These are phyloP conservation scores for Maudiozyma bulderi DNA, from an alignment of 805 yeast species.

Conservation along the genomic window DNA sequence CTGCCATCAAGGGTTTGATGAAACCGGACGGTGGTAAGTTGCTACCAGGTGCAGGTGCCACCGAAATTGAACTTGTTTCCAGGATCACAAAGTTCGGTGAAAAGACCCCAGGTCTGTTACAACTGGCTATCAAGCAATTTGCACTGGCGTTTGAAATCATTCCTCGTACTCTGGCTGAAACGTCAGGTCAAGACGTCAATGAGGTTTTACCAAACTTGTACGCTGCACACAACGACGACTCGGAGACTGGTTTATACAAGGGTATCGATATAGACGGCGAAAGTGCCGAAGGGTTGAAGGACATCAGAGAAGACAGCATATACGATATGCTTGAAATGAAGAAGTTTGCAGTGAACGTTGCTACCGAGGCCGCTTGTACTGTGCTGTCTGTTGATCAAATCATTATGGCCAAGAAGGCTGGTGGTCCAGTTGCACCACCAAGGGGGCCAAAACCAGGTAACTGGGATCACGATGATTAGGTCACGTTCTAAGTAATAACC, in stretches of 20 bases:
- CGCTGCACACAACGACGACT: conserved; percentile 59
- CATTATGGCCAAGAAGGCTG: conserved; percentile 97
- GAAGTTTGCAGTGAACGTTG: conserved; percentile 79
- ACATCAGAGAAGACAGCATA: conserved; percentile 59
- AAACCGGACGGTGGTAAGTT: conserved; percentile 68
- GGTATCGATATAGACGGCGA: conserved; percentile 81
- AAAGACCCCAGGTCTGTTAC: conserved; percentile 84
- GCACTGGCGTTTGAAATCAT: conserved; percentile 92
- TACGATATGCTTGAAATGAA: conserved; percentile 75
- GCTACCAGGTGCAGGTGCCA: conserved; percentile 94
- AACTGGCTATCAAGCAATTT: conserved; percentile 86
- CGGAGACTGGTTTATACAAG: conserved; percentile 22
- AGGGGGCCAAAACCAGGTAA: conserved; percentile 76
- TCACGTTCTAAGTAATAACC: background rate
- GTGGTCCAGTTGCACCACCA: conserved; percentile 87
- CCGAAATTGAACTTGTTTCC: conserved; percentile 79
- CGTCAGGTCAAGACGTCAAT: conserved; percentile 84
- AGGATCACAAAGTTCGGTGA: conserved; percentile 81
- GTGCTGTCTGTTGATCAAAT: conserved; percentile 77
- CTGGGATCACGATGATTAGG: conserved; percentile 86
- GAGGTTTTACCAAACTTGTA: conserved; percentile 84
- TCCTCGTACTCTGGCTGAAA: conserved; percentile 88
- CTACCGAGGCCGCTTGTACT: conserved; percentile 91
- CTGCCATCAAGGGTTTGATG: conserved; percentile 80
- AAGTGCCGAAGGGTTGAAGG: conserved; percentile 55